Percentiles rank a stretch among this genome's conserved stretches.
Conservation (phyloP, 192 early-diverging fungal species). For the Coemansia sp. region DNA sequence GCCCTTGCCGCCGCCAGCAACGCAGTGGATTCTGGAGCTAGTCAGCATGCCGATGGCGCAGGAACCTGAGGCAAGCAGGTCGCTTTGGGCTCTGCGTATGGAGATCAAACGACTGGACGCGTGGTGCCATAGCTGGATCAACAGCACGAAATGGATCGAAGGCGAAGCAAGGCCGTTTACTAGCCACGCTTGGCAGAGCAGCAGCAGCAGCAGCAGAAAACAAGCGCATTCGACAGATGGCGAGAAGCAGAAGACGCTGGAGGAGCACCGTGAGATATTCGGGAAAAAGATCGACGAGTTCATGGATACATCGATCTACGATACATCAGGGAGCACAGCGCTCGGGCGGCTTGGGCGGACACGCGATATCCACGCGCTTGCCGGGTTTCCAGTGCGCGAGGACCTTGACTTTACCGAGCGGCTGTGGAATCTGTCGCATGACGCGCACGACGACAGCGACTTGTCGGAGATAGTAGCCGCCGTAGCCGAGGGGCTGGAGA, state of each 20-base stretch:
- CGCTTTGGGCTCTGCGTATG: slow-evolving; percentile 23
- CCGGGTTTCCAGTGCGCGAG: slow-evolving; percentile 26
- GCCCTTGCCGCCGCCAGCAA: slow-evolving; percentile 27
- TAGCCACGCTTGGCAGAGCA: slow-evolving; percentile 21
- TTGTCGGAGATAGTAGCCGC: slow-evolving; percentile 43
- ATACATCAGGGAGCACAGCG: slow-evolving; percentile 20
- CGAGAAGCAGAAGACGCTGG: not conserved
- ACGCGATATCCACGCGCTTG: slow-evolving; percentile 5
- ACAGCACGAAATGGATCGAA: slow-evolving; percentile 25
- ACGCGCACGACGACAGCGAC: slow-evolving; percentile 37
- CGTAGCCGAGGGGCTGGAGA: slow-evolving; percentile 46
- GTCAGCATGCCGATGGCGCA: slow-evolving; percentile 31
- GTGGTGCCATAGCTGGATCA: slow-evolving; percentile 39
- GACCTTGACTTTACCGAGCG: slow-evolving; percentile 52
- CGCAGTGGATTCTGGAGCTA: slow-evolving; percentile 52
- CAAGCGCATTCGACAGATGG: not conserved
- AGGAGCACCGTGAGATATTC: slow-evolving; percentile 25
- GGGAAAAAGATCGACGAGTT: slow-evolving; percentile 33
- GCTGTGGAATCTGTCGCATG: slow-evolving; percentile 39
- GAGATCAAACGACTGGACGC: slow-evolving; percentile 44
- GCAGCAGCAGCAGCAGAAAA: not conserved
- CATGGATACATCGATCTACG: slow-evolving; percentile 35
- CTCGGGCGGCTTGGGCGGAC: slow-evolving; percentile 8
- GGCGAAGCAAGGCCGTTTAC: not conserved
- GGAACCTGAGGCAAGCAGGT: slow-evolving; percentile 26